These are phyloP conservation scores for Wickerhamiella sorbophila DNA, from an alignment of 805 yeast species.

Conservation along the genomic window DNA sequence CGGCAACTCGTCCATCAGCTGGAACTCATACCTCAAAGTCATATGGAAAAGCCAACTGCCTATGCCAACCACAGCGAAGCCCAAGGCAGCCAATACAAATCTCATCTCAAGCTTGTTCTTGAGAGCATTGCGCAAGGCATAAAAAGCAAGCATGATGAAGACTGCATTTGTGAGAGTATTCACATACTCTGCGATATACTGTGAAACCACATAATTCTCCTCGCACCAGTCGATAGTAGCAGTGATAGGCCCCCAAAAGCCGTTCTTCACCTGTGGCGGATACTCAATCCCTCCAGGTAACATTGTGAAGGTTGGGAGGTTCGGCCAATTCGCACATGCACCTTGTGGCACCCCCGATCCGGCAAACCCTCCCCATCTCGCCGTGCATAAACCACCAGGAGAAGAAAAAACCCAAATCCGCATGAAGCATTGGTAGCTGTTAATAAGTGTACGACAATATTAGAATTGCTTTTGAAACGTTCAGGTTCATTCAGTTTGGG, in stretches of 20 bases:
- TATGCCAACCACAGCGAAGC: constrained; percentile 78
- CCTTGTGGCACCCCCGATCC: constrained; percentile 2
- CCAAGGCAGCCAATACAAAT: constrained; percentile 56
- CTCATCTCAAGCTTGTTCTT: constrained; percentile 51
- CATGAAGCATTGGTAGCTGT: too few species aligned
- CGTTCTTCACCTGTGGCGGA: constrained; percentile 11
- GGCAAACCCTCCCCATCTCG: not conserved
- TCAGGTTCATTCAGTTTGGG: too few species aligned
- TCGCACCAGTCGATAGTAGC: constrained; percentile 99
- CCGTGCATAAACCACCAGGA: not conserved
- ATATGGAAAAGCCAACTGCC: constrained; percentile 95
- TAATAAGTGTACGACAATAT: too few species aligned
- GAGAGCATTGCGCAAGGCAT: constrained; percentile 46
- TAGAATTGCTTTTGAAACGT: too few species aligned
- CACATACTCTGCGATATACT: constrained; percentile 78
- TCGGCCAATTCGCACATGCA: not conserved
- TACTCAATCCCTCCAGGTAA: constrained; percentile 4
- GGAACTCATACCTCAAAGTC: constrained; percentile 83
- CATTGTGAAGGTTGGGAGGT: not conserved
- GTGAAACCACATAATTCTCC: constrained; percentile 80
- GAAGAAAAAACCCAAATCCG: too few species aligned
- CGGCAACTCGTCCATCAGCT: constrained; percentile 86
- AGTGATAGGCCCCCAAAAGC: constrained; percentile 34
- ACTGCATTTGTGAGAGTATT: constrained; percentile 68
- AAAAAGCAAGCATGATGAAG: constrained; percentile 41